Percentiles rank a stretch among this genome's conserved stretches.
Evolutionary conservation across 2,329 filamentous ascomycete species (phyloP).

Genomic region (Botrytis hyacinthi): DNA sequence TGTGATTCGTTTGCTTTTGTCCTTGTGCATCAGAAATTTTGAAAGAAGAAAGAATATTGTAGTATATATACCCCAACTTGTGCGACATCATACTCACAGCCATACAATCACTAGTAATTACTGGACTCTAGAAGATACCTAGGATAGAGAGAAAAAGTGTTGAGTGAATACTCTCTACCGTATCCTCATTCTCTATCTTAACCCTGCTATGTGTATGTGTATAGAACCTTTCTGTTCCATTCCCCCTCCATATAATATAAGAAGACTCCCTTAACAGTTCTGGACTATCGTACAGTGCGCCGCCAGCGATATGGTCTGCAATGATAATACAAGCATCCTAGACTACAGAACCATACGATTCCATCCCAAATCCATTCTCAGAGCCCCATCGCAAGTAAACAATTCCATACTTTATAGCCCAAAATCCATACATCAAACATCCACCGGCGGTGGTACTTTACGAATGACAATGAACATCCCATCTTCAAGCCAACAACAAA

Average conservation of each 20-base stretch:
- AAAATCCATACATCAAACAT: neutral
- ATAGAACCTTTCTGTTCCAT: neutral
- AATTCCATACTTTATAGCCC: neutral
- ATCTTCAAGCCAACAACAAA: neutral
- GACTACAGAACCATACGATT: neutral
- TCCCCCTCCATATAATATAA: neutral
- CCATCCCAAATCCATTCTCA: neutral
- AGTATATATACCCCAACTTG: neutral
- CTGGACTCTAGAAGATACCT: neutral
- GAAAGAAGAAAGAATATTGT: neutral
- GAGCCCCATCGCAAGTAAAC: neutral
- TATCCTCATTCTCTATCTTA: neutral
- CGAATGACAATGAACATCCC: neutral
- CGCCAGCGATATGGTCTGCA: accelerated
- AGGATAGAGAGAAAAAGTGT: neutral
- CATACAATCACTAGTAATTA: neutral
- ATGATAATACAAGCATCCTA: neutral
- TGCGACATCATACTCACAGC: neutral
- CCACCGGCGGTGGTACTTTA: neutral
- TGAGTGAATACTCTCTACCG: neutral
- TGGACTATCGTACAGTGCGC: neutral
- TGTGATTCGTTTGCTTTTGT: no score
- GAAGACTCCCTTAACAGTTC: neutral
- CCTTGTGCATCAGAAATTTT: no score
- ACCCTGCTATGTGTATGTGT: neutral